phyloP scores from a whole-genome alignment of 1,139 yeast species.

The Blastobotrys arbuscula region DNA sequence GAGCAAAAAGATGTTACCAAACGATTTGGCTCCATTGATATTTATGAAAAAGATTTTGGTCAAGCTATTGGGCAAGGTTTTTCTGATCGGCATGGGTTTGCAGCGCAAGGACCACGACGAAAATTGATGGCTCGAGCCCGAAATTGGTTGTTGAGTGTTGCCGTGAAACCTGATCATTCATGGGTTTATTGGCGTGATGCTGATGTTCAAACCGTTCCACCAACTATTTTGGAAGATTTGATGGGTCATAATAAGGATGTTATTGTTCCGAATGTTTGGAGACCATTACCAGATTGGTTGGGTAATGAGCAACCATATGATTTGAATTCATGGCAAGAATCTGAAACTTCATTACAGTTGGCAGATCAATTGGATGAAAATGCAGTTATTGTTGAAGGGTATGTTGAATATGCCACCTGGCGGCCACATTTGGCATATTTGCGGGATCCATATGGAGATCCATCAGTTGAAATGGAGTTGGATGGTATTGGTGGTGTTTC shows the following conservation, averaged over 20 bases:
- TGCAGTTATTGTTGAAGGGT: slow-evolving; percentile 87
- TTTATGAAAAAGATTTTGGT: slow-evolving; percentile 59
- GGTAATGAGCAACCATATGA: slow-evolving; percentile 89
- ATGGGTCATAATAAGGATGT: slow-evolving; percentile 64
- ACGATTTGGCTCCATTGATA: slow-evolving; percentile 55
- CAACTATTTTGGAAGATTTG: slow-evolving; percentile 55
- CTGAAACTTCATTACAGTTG: slow-evolving; percentile 73
- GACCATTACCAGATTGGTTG: slow-evolving; percentile 86
- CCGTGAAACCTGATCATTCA: slow-evolving; percentile 61
- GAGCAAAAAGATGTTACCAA: slow-evolving; percentile 50
- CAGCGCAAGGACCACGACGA: slow-evolving; percentile 68
- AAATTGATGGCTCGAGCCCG: slow-evolving; percentile 70
- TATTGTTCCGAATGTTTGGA: slow-evolving; percentile 85
- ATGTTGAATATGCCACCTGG: slow-evolving; percentile 90
- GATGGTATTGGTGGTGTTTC: slow-evolving; percentile 94
- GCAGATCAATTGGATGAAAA: slow-evolving; percentile 77
- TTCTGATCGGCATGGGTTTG: slow-evolving; percentile 69
- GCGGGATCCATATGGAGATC: slow-evolving; percentile 82
- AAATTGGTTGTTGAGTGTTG: slow-evolving; percentile 61
- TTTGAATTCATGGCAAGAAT: slow-evolving; percentile 85
- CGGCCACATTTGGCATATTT: slow-evolving; percentile 84
- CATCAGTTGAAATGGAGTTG: slow-evolving; percentile 77
- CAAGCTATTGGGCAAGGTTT: slow-evolving; percentile 77
- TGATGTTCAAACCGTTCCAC: slow-evolving; percentile 60
- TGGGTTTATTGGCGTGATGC: slow-evolving; percentile 83